Base-by-base conservation (phyloP, 129 eudicot genomes). In the Sambucus nigra region DNA sequence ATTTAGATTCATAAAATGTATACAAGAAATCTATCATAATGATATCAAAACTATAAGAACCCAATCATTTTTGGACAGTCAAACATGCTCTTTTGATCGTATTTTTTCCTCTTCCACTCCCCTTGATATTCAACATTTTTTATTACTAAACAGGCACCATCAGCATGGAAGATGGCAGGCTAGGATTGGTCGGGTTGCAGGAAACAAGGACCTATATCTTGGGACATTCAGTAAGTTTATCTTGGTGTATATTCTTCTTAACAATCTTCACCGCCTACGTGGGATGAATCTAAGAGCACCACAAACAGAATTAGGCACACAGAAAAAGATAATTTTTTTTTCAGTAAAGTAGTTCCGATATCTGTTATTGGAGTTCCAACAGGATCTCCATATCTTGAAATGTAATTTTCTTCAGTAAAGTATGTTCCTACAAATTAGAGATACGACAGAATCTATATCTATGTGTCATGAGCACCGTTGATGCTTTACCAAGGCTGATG, bases 151-250 rank as follows among this genome's bases (percentile, higher is more conserved):
- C 69, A 87, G 96, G 77, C 96, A 87, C 69, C 96, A 87, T 72
- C 94, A 87, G 65, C 96, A 87, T 69, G 96, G 96, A 28, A 79
- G 96, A 69, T 87, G 96, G 96, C 96, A 87, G 63, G 96, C 96
- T 29, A 60, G 96, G 40, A 87, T 87, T 4, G 96, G 96, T 40
- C 79, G 96, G 15, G 96, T 88, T 16, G 89, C 96, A 13, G 96
- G 94, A 16, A 87, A 87, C 76, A 87, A 87, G 68, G 96, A 87
- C 72, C 88, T 87, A 33, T 87, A 87, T 69, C 88, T 88, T 12
- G 96, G 96, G 47, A 88, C 96, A 47, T 88, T 88, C 57, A 70
- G 96, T 88, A 69, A 71, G 89, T 73, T 53, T 27, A 35, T 35
- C 42, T 35, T 35, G 12, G 42, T 12, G 8, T 15, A 31, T 31